These are phyloP conservation scores for Paxillus involutus DNA, from an alignment of 768 basidiomycete genomes.

Conservation along the genomic window DNA sequence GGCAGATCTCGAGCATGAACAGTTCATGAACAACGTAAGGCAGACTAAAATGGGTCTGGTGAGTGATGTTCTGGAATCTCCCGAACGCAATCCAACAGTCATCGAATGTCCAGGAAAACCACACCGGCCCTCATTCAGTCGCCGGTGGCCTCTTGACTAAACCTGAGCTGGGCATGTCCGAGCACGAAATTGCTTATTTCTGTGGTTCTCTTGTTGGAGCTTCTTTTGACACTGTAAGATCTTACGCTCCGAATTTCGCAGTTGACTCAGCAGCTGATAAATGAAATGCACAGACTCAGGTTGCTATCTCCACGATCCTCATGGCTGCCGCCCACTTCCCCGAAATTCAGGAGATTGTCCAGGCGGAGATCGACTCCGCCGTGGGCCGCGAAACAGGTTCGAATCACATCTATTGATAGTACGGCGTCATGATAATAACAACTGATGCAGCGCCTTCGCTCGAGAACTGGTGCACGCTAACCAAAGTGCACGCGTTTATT, in stretches of 20 bases:
- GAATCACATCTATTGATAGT: neutral
- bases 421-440: neutral
- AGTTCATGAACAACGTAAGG: slow-evolving; percentile 48
- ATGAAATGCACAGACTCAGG: slow-evolving; percentile 11
- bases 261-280: slow-evolving; percentile 56
- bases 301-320: slow-evolving; percentile 11
- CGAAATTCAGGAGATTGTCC: slow-evolving; percentile 28
- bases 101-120: neutral
- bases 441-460: slow-evolving; percentile 29
- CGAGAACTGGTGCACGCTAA: slow-evolving; percentile 25
- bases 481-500: slow-evolving; percentile 29
- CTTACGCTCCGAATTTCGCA: neutral
- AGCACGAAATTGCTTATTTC: slow-evolving; percentile 53
- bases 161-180: slow-evolving; percentile 42
- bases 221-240: slow-evolving; percentile 48
- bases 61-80: slow-evolving; percentile 38
- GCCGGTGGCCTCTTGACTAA: slow-evolving; percentile 51
- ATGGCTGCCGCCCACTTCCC: slow-evolving; percentile 32
- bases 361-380: slow-evolving; percentile 32
- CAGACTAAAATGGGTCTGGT: slow-evolving; percentile 41
- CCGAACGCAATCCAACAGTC: slow-evolving; percentile 32
- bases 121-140: slow-evolving; percentile 31
- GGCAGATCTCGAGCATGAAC: slow-evolving; percentile 42
- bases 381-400: slow-evolving; percentile 29
- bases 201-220: slow-evolving; percentile 60